Evolutionary conservation across 2,329 filamentous ascomycete species (phyloP).

Genomic region (Aspergillus clavatus): DNA sequence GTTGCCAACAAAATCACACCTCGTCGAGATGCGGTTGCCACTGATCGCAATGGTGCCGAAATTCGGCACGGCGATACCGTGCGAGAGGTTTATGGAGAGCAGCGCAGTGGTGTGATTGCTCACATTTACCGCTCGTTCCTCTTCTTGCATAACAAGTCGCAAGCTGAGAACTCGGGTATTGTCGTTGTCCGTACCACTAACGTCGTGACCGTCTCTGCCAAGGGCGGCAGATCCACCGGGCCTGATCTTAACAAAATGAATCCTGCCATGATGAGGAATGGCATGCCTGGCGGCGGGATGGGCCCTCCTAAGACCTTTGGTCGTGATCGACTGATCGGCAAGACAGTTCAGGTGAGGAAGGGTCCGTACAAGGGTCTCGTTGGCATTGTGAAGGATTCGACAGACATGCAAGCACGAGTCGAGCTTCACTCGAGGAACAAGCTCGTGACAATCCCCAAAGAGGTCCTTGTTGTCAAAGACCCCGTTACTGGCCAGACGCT

Average conservation of each 20-base stretch:
- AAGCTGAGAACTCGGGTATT: constrained; percentile 80
- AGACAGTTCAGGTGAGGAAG: constrained; percentile 82
- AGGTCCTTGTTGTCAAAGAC: constrained; percentile 79
- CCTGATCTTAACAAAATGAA: constrained; percentile 90
- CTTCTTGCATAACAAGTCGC: constrained; percentile 79
- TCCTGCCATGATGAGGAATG: constrained; percentile 72
- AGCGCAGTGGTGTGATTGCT: constrained; percentile 79
- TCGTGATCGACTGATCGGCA: constrained; percentile 78
- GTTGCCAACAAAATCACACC: constrained; percentile 83
- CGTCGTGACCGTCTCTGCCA: constrained; percentile 87
- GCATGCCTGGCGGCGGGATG: constrained; percentile 47
- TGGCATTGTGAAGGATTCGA: constrained; percentile 93
- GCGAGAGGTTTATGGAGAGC: constrained; percentile 81
- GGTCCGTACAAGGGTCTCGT: constrained; percentile 89
- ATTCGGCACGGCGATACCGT: constrained; percentile 89
- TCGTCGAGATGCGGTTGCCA: constrained; percentile 79
- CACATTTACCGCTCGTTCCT: constrained; percentile 92
- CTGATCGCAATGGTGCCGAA: constrained; percentile 88
- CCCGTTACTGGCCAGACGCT: constrained; percentile 70
- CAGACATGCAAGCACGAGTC: constrained; percentile 77
- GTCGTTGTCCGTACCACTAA: constrained; percentile 83
- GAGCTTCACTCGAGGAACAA: constrained; percentile 95
- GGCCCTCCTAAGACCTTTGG: constrained; percentile 69
- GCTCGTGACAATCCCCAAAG: constrained; percentile 77
- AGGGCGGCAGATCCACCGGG: constrained; percentile 72